A percentile compares a stretch with the other conserved stretches of the same genome.
Conservation (phyloP, 495 filamentous ascomycete species). For the Podospora anserina region DNA sequence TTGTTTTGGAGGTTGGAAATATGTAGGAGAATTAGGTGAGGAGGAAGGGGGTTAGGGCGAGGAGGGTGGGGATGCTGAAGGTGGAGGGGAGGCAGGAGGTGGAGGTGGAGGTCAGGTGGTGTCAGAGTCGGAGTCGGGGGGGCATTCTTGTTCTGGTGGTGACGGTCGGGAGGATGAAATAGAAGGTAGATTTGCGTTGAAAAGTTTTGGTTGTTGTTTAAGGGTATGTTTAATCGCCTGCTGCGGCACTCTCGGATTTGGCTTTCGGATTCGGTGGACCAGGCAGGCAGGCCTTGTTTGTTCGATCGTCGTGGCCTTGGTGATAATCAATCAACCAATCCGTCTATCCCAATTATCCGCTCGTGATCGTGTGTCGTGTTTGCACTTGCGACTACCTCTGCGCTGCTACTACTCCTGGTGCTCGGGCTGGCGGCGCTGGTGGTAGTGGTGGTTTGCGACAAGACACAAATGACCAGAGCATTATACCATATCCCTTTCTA, state of each 20-base stretch:
- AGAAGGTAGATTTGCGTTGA: not conserved
- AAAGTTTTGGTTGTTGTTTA: not conserved
- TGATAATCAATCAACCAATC: not conserved
- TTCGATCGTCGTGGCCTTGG: not conserved
- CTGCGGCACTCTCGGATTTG: not conserved
- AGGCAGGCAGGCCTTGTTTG: not conserved
- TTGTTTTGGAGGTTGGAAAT: too few species aligned
- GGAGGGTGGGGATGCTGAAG: constrained; percentile 25
- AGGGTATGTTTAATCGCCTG: too few species aligned
- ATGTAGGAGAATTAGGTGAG: too few species aligned
- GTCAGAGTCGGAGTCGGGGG: not conserved
- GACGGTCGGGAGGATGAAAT: not conserved
- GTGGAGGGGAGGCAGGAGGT: constrained; percentile 34
- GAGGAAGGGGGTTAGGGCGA: constrained; percentile 51
- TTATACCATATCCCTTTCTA: not conserved
- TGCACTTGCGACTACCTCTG: not conserved
- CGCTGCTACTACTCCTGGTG: not conserved
- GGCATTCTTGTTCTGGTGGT: not conserved
- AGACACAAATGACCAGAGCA: constrained; percentile 4
- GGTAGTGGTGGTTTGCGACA: constrained; percentile 1
- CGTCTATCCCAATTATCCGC: not conserved
- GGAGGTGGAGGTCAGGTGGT: constrained; percentile 27
- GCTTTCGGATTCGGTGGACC: not conserved
- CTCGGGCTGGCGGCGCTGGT: not conserved
- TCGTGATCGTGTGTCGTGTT: too few species aligned